Evolutionary conservation across 2,329 filamentous ascomycete species (phyloP).

Genomic region (Eutypa lata): DNA sequence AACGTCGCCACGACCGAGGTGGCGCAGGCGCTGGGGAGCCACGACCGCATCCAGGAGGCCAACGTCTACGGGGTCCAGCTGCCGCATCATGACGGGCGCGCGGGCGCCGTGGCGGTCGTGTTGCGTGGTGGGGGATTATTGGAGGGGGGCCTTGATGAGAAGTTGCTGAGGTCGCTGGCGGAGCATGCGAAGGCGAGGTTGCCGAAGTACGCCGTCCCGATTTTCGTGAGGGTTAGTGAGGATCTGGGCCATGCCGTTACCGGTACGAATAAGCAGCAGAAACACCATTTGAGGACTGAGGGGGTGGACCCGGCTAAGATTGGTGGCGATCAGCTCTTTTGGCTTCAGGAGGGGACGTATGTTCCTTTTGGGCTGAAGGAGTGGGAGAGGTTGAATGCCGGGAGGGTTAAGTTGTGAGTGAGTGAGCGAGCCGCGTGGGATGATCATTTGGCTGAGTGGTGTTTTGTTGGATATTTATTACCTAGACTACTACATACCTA

Average conservation of each 20-base stretch:
- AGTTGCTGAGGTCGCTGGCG: conserved; percentile 57
- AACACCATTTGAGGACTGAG: conserved; percentile 66
- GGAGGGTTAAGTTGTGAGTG: conserved; percentile 65
- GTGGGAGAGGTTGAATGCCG: conserved; percentile 65
- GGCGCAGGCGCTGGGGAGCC: conserved; percentile 66
- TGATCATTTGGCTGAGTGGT: conserved; percentile 1
- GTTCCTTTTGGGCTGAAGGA: conserved; percentile 63
- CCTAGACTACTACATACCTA: background rate
- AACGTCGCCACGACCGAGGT: conserved; percentile 84
- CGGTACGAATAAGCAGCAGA: conserved; percentile 88
- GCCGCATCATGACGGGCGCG: conserved; percentile 78
- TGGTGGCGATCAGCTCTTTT: conserved; percentile 51
- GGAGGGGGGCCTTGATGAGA: conserved; percentile 37
- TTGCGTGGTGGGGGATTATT: conserved; percentile 47
- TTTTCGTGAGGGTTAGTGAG: conserved; percentile 69
- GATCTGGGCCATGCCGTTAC: conserved; percentile 62
- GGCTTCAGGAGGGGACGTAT: conserved; percentile 66
- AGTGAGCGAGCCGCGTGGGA: background rate
- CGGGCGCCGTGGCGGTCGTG: conserved; percentile 73
- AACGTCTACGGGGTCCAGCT: conserved; percentile 84
- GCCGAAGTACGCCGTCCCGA: conserved; percentile 71
- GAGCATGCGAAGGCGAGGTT: conserved; percentile 54
- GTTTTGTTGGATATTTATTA: too few relatives aligned
- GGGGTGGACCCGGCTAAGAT: conserved; percentile 67
- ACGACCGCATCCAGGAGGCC: conserved; percentile 67